These are phyloP conservation scores for Neurospora terricola DNA, from an alignment of 495 filamentous ascomycete species.

Conservation along the genomic window DNA sequence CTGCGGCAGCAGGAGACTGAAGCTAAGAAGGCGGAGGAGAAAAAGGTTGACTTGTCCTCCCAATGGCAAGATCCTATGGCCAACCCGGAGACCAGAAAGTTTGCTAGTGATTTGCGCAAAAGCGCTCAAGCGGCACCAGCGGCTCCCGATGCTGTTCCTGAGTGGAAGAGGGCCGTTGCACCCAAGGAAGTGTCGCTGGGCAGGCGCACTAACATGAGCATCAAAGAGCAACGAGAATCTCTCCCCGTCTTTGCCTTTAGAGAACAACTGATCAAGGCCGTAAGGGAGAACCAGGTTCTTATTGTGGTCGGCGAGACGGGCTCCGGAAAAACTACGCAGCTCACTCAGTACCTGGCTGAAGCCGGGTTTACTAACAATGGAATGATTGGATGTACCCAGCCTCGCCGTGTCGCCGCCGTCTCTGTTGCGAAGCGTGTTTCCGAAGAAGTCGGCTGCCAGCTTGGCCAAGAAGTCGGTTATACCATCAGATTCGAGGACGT, in stretches of 20 bases:
- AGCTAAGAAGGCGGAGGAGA: slow-evolving; percentile 67
- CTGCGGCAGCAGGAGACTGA: slow-evolving; percentile 80
- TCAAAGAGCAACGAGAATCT: slow-evolving; percentile 88
- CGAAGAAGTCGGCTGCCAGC: slow-evolving; percentile 85
- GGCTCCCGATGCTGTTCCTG: slow-evolving; percentile 57
- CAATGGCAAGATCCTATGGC: slow-evolving; percentile 98
- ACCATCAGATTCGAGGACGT: slow-evolving; percentile 97
- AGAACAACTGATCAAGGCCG: slow-evolving; percentile 78
- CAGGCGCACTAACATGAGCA: slow-evolving; percentile 80
- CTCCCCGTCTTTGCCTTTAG: slow-evolving; percentile 88
- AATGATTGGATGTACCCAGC: slow-evolving; percentile 95
- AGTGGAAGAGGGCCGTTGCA: slow-evolving; percentile 84
- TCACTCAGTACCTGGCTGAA: slow-evolving; percentile 92
- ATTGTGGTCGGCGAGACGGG: slow-evolving; percentile 98
- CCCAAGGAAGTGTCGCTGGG: slow-evolving; percentile 77
- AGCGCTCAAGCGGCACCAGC: slow-evolving; percentile 32
- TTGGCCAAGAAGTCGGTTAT: slow-evolving; percentile 92
- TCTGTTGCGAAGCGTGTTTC: slow-evolving; percentile 94
- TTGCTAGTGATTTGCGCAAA: slow-evolving; percentile 71
- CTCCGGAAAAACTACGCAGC: slow-evolving; percentile 92
- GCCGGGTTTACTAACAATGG: slow-evolving; percentile 81
- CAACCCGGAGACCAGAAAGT: slow-evolving; percentile 68
- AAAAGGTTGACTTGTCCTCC: slow-evolving; percentile 73
- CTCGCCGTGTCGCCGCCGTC: slow-evolving; percentile 93
- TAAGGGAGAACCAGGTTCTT: slow-evolving; percentile 77